Percentiles rank a stretch among this genome's conserved stretches.
Conservation (phyloP, 108 stramenopile genomes). For the Hondaea fermentalgiana region DNA sequence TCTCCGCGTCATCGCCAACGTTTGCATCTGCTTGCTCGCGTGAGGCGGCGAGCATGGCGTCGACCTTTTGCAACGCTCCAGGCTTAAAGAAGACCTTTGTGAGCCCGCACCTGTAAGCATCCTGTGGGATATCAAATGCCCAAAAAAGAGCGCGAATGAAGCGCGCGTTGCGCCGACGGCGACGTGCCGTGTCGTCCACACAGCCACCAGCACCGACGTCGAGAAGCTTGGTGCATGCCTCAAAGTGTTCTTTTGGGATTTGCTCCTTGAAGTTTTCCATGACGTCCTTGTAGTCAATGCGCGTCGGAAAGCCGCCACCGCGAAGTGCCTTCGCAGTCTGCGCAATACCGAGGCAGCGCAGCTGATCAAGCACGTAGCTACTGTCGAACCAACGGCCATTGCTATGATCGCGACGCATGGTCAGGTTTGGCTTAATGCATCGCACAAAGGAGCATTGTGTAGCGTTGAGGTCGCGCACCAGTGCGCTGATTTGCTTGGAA, state of each 20-base stretch:
- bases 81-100: not conserved
- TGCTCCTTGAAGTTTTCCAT: not conserved
- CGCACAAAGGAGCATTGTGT: slow-evolving; percentile 12
- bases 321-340: not conserved
- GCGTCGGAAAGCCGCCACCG: not conserved
- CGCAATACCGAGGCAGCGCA: slow-evolving; percentile 19
- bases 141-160: not conserved
- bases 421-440: slow-evolving; percentile 12
- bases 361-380: slow-evolving; percentile 12
- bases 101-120: not conserved
- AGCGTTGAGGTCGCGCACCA: not conserved
- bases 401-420: not conserved
- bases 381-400: not conserved
- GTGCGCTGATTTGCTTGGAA: not conserved
- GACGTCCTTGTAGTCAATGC: slow-evolving; percentile 6
- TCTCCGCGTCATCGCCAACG: no score
- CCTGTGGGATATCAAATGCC: not conserved
- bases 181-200: not conserved
- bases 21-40: not conserved
- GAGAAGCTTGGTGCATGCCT: not conserved
- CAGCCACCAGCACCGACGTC: not conserved
- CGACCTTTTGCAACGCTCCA: not conserved
- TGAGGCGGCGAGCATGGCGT: not conserved
- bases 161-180: not conserved
- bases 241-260: not conserved